Percentiles rank a stretch among this genome's conserved stretches.
These are phyloP conservation scores for Diaporthe sp. DNA, from an alignment of 2,329 filamentous ascomycete genomes.

Conservation along the genomic window DNA sequence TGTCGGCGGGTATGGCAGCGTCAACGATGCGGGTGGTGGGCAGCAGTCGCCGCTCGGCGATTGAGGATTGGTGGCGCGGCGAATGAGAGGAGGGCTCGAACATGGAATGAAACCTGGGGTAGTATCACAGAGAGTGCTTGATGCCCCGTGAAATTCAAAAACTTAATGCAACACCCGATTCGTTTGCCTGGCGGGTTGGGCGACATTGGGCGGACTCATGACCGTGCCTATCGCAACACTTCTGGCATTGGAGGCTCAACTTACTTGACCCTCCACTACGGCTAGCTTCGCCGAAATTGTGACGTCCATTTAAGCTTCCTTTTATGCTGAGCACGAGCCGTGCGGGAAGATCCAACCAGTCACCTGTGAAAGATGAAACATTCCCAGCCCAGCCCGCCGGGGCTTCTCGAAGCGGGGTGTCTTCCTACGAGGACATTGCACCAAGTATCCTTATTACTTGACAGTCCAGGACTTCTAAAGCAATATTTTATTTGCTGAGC, in stretches of 20 bases:
- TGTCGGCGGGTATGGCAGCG: constrained; percentile 36
- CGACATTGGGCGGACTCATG: neutral
- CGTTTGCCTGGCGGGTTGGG: neutral
- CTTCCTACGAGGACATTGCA: neutral
- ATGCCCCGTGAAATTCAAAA: neutral
- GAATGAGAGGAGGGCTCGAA: neutral
- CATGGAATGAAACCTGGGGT: constrained; percentile 18
- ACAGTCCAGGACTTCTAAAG: neutral
- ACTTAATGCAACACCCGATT: neutral
- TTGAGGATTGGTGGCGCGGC: neutral
- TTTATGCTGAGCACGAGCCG: constrained; percentile 7
- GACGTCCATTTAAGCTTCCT: neutral
- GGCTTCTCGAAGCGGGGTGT: neutral
- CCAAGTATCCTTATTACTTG: neutral
- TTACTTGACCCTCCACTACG: constrained; percentile 7
- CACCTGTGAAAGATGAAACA: neutral
- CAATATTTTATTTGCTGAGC: too few relatives aligned
- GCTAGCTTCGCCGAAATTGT: neutral
- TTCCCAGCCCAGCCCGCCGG: neutral
- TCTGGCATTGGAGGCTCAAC: constrained; percentile 8
- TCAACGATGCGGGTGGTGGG: constrained; percentile 24
- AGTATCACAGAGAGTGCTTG: neutral
- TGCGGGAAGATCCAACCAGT: neutral
- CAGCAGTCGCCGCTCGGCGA: constrained; percentile 20
- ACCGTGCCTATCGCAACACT: neutral